phyloP scores from a whole-genome alignment of 2,329 filamentous ascomycete species.

The Arthrobotrys megalospora region DNA sequence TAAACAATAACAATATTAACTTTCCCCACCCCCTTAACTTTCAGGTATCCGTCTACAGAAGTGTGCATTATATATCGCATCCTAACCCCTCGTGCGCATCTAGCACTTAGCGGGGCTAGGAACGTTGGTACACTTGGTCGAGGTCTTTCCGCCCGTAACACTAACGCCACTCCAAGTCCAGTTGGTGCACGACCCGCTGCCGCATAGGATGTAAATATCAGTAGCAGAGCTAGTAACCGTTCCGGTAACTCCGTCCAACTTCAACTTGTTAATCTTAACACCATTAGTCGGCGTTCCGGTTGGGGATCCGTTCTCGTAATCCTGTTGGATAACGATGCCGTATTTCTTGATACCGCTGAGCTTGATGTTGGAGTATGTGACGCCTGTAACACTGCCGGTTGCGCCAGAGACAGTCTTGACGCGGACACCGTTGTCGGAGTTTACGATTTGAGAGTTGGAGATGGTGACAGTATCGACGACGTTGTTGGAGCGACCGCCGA shows the following conservation, averaged over 20 bases:
- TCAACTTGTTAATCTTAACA: conserved; percentile 73
- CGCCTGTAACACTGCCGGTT: conserved; percentile 69
- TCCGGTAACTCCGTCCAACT: conserved; percentile 69
- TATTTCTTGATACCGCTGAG: conserved; percentile 64
- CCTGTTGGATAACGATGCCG: conserved; percentile 66
- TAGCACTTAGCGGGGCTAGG: conserved; percentile 67
- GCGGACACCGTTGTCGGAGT: conserved; percentile 73
- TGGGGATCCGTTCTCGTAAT: conserved; percentile 71
- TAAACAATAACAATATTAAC: no score
- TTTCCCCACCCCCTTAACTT: no score
- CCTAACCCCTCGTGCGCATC: background rate
- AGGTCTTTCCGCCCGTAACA: conserved; percentile 72
- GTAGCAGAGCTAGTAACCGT: conserved; percentile 68
- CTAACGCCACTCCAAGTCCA: conserved; percentile 72
- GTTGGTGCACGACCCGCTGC: conserved; percentile 68
- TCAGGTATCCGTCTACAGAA: no score
- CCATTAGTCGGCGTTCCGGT: conserved; percentile 70
- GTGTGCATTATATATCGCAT: no score
- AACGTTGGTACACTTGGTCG: conserved; percentile 68
- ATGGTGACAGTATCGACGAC: conserved; percentile 72
- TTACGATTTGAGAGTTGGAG: conserved; percentile 69
- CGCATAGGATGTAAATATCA: conserved; percentile 73
- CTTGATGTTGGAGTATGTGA: conserved; percentile 69
- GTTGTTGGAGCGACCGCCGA: conserved; percentile 72
- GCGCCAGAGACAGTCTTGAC: conserved; percentile 71